Evolutionary conservation across 495 filamentous ascomycete species (phyloP), one percentile per base, ranked within the genome.

Genomic region (Penicillium canariense): DNA sequence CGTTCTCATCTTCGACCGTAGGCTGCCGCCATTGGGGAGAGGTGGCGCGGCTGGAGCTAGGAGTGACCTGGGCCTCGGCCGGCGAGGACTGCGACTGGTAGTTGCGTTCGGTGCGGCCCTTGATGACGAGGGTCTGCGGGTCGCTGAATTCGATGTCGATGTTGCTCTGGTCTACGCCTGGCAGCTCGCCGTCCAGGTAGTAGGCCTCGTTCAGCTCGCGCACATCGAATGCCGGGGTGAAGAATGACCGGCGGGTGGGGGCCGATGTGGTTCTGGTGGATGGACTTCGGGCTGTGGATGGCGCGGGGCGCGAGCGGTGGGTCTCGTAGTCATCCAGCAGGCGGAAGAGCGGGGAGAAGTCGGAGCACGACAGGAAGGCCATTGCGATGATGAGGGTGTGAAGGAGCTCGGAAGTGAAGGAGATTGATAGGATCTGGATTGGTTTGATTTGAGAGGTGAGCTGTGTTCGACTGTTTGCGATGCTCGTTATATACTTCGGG

Each of bases 71-170:
- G 1, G 17, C 3, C 8, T 46, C 27, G n/a, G 8, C 14, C 40
- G 35, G 38, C 22, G 28, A 22, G 26, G 39, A 15, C 8, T 17
- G 39, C 6, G 68, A 14, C 60, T 74, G 48, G 66, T 84, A 81
- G 34, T 67, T 68, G 55, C 82, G 80, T 63, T 90, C 86, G 23
- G 80, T 77, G 42, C 72, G 82, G 38, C 92, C 93, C 48, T 79
- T 79, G 67, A 96, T 81, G 44, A 84, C 77, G 4, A 97, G 73
- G 12, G 88, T 96, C 46, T 88, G 79, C 4, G 78, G 71, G 65
- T 96, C 92, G 45, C 81, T 83, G 78, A 96, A 96, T 69, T 96
- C 90, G 62, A 96, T 88, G 48, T 82, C 73, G 56, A 96, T 71
- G 61, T 95, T 78, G 52, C 87, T 81, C 64, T 89, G 87, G 44